These are phyloP conservation scores for Capsicum pubescens DNA, from an alignment of 257 asterid species.

Conservation along the genomic window DNA sequence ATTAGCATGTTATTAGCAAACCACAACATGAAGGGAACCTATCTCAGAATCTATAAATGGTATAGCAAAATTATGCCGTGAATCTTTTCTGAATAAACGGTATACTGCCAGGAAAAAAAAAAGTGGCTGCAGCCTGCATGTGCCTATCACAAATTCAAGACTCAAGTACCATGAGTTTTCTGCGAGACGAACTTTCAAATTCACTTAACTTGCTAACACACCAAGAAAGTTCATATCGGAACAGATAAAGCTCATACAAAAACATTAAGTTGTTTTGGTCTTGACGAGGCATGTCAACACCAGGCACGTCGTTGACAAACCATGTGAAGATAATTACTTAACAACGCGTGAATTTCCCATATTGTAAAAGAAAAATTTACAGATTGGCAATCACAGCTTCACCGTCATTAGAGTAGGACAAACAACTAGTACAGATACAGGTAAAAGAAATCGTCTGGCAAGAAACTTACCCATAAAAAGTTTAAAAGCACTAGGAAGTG, in stretches of 20 bases:
- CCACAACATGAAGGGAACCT: neutral
- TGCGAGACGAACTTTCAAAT: neutral
- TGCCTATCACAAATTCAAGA: neutral
- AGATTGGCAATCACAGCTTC: constrained; percentile 11
- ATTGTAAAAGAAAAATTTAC: neutral
- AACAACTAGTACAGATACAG: neutral
- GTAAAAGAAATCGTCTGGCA: neutral
- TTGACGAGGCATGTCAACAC: neutral
- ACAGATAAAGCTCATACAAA: neutral
- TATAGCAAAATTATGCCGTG: neutral
- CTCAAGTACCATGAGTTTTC: neutral
- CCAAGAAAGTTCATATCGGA: neutral
- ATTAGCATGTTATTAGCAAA: neutral
- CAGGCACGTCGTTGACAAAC: neutral
- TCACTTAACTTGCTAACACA: neutral
- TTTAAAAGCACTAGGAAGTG: constrained; percentile 43
- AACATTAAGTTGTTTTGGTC: neutral
- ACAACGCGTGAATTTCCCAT: neutral
- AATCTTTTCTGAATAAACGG: neutral
- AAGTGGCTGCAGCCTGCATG: neutral
- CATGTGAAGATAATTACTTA: neutral
- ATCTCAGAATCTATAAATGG: neutral
- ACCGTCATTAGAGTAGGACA: neutral
- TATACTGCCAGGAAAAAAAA: neutral
- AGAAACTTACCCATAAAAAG: constrained; percentile 32